Evolutionary conservation across 2,329 filamentous ascomycete genomes (phyloP).

Genomic region (Escovopsis sp.): DNA sequence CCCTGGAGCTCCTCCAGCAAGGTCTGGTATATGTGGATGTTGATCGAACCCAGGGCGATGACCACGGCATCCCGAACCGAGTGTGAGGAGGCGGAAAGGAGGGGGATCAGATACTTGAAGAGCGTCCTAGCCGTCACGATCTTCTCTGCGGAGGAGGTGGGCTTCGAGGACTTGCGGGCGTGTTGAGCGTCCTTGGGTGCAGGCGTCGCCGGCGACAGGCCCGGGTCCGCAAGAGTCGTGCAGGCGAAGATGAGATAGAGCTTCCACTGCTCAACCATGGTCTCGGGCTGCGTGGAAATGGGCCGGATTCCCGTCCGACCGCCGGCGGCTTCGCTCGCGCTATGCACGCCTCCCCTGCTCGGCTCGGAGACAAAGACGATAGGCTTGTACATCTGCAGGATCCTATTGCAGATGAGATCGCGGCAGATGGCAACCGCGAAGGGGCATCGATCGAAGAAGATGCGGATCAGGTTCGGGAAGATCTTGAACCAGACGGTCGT

Average conservation of each 20-base stretch:
- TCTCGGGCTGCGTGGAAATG: slow-evolving; percentile 62
- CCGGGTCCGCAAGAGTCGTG: slow-evolving; percentile 79
- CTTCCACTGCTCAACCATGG: slow-evolving; percentile 95
- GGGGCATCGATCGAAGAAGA: slow-evolving; percentile 80
- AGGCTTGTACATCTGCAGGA: slow-evolving; percentile 81
- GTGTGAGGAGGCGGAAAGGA: slow-evolving; percentile 64
- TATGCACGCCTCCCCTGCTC: slow-evolving; percentile 42
- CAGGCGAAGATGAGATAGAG: slow-evolving; percentile 94
- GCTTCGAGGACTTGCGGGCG: slow-evolving; percentile 62
- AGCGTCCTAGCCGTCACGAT: slow-evolving; percentile 78
- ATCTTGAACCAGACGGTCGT: slow-evolving; percentile 95
- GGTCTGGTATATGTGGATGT: slow-evolving; percentile 82
- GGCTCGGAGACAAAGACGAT: slow-evolving; percentile 69
- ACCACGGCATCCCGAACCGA: slow-evolving; percentile 85
- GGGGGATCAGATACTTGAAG: slow-evolving; percentile 81
- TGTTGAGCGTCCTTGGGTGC: slow-evolving; percentile 50
- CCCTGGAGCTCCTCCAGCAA: slow-evolving; percentile 81
- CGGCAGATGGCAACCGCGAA: slow-evolving; percentile 83
- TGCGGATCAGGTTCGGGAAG: slow-evolving; percentile 85
- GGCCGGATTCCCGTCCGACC: slow-evolving; percentile 36
- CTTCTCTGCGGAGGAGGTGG: slow-evolving; percentile 48
- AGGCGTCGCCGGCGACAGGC: slow-evolving; percentile 30
- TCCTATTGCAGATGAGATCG: slow-evolving; percentile 81
- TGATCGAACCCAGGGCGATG: slow-evolving; percentile 83
- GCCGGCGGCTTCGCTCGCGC: slow-evolving; percentile 41